Conservation (phyloP, 805 yeast genomes). For the Sugiyamaella floridensis region DNA sequence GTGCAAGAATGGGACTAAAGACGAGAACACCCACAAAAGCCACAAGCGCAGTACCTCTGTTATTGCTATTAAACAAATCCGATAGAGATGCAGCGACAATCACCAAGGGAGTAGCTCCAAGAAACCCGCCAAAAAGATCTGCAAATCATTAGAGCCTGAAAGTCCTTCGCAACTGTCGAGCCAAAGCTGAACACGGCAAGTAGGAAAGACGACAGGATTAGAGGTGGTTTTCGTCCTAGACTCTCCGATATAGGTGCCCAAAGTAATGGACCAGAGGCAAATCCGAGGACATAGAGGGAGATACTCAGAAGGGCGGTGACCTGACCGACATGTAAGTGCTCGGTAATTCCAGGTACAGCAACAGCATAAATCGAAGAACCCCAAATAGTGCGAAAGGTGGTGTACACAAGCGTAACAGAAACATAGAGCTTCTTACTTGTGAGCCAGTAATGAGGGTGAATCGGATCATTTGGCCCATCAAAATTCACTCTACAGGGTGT, state of each 20-base stretch:
- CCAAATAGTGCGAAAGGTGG: slow-evolving; percentile 50
- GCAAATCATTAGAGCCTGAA: slow-evolving; percentile 65
- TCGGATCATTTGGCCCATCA: slow-evolving; percentile 74
- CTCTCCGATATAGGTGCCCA: slow-evolving; percentile 79
- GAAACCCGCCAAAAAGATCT: slow-evolving; percentile 68
- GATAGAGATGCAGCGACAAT: slow-evolving; percentile 78
- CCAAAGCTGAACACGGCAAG: slow-evolving; percentile 56
- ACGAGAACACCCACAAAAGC: slow-evolving; percentile 61
- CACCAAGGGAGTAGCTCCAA: slow-evolving; percentile 75
- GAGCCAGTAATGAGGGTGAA: slow-evolving; percentile 76
- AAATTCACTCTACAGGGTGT: slow-evolving; percentile 54
- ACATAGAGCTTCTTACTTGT: slow-evolving; percentile 36
- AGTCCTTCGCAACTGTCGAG: slow-evolving; percentile 60
- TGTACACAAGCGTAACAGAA: slow-evolving; percentile 39
- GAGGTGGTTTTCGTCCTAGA: slow-evolving; percentile 57
- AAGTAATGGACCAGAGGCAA: slow-evolving; percentile 75
- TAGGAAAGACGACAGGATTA: slow-evolving; percentile 46
- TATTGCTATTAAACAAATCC: slow-evolving; percentile 56
- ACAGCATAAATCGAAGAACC: slow-evolving; percentile 75
- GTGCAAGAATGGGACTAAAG: slow-evolving; percentile 65
- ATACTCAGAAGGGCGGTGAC: slow-evolving; percentile 63
- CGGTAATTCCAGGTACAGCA: slow-evolving; percentile 43
- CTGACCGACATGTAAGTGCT: slow-evolving; percentile 46
- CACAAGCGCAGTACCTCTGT: slow-evolving; percentile 65
- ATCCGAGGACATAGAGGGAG: slow-evolving; percentile 69